Evolutionary conservation across 2,329 filamentous ascomycete species (phyloP), one percentile per base, ranked within the genome.

Genomic region (Pezicula neosporulosa): DNA sequence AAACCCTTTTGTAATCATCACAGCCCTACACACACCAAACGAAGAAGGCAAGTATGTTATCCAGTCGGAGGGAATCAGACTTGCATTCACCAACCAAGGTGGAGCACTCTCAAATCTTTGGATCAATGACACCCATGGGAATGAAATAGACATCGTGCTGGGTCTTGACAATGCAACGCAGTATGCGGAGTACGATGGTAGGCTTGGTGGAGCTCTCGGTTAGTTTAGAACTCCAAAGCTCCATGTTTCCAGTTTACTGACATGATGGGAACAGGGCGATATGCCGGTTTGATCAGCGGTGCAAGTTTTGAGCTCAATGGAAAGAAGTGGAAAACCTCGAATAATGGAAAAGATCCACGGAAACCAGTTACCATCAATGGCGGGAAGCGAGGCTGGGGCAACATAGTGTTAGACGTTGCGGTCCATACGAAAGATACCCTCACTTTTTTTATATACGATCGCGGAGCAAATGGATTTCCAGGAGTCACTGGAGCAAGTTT

Each of bases 251-350:
- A 16, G 35, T 13, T 37, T 37, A 16, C 35, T 6, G 6, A 37
- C 35, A 37, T 37, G n/a, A 37, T 6, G 35, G 76, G 52, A 86
- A 90, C 65, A 1, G 86, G 85, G 43, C 83, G 86, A 51, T 90
- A 90, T 64, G 86, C 86, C 54, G 90, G 90, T 68, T 83, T 86
- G 60, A 90, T 90, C 74, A 82, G 80, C 73, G 89, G 89, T 73
- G 83, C 80, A 70, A 83, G 79, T 5, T 88, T 88, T 61, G 75
- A 73, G 51, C 80, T 88, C 50, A 84, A 87, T 54, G 83, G 82
- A 50, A 68, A 71, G 47, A 3, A 6, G 6, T 37, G 35, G 35
- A 37, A 70, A 66, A 4, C 87, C 80, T 66, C 68, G 82, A 53
- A 70, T 85, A 49, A 61, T 70, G 39, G 71, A 82, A 50, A 89